A percentile compares a stretch with the other conserved stretches of the same genome.
phyloP scores from a whole-genome alignment of 768 basidiomycete species.

The Leucocoprinus leucothites region DNA sequence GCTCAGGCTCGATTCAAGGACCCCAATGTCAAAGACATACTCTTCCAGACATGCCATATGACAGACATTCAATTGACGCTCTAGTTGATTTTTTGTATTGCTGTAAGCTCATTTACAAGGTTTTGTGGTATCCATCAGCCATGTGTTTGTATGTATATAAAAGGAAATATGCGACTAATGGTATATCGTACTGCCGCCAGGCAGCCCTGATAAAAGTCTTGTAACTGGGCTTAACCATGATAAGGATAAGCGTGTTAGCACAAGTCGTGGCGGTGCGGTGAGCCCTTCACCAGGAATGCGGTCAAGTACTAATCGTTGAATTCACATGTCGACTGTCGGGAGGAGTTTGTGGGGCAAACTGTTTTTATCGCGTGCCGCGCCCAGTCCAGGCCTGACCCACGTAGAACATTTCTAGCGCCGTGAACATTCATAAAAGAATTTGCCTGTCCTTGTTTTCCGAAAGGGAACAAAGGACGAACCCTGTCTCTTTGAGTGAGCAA shows the following conservation, averaged over 20 bases:
- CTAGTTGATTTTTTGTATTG: neutral
- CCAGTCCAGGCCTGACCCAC: neutral
- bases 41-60: too few relatives aligned
- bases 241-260: neutral
- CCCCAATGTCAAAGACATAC: neutral
- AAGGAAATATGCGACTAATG: neutral
- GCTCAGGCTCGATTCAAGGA: neutral
- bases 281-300: too few relatives aligned
- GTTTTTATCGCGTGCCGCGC: neutral
- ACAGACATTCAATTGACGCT: neutral
- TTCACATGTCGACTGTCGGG: too few relatives aligned
- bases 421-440: too few relatives aligned
- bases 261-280: neutral
- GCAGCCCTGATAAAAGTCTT: neutral
- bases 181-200: neutral
- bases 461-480: neutral
- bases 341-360: too few relatives aligned
- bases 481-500: too few relatives aligned
- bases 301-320: neutral
- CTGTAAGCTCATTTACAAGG: neutral
- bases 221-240: neutral
- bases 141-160: neutral
- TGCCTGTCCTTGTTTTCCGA: neutral
- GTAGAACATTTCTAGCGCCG: too few relatives aligned
- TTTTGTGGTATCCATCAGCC: neutral